These are phyloP conservation scores for Suillus lakei DNA, from an alignment of 768 basidiomycete species.

Conservation along the genomic window DNA sequence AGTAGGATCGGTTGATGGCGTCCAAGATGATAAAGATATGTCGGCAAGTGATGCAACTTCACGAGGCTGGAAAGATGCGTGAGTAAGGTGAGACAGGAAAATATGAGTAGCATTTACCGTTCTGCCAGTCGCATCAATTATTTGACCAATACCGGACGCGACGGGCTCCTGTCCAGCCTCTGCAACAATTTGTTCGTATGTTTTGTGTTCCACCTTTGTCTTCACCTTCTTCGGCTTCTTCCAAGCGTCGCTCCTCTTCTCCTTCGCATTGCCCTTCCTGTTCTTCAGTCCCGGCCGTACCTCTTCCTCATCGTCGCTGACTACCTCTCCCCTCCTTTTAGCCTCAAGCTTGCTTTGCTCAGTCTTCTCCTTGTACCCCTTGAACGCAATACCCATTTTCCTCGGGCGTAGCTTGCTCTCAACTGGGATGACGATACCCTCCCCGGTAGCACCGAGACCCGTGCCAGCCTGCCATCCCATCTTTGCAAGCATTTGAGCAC, in stretches of 20 bases:
- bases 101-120: constrained; percentile 58
- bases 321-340: constrained; percentile 67
- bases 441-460: constrained; percentile 75
- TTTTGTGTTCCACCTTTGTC: constrained; percentile 89
- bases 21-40: constrained; percentile 77
- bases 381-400: constrained; percentile 86
- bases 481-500: constrained; percentile 89
- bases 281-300: constrained; percentile 16
- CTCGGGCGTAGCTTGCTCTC: constrained; percentile 85
- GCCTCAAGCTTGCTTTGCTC: constrained; percentile 85
- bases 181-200: constrained; percentile 93
- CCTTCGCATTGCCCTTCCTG: constrained; percentile 54
- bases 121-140: constrained; percentile 94
- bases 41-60: constrained; percentile 88
- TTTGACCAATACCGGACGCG: constrained; percentile 71
- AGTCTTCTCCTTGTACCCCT: constrained; percentile 88
- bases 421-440: constrained; percentile 88
- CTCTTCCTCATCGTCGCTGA: constrained; percentile 72
- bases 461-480: constrained; percentile 92
- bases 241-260: constrained; percentile 80
- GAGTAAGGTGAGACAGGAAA: constrained; percentile 6
- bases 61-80: constrained; percentile 57
- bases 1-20: constrained; percentile 83
- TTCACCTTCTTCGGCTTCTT: constrained; percentile 86
- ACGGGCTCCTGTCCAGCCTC: constrained; percentile 74